A percentile compares a stretch with the other conserved stretches of the same genome.
Conservation (phyloP, 2,329 filamentous ascomycete genomes). For the Fusarium phyllophilum region DNA sequence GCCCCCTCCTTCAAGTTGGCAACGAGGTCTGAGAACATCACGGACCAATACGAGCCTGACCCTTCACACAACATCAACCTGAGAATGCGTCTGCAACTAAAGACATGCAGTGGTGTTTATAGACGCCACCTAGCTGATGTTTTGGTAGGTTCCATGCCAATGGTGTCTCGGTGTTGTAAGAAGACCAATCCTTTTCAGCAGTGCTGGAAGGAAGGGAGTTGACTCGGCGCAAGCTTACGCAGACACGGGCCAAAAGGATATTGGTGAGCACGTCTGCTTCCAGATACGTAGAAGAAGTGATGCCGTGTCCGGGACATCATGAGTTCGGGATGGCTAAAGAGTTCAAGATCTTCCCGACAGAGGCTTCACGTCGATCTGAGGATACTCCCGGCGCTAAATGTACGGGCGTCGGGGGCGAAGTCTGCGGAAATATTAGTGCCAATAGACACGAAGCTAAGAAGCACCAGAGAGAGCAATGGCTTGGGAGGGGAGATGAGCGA, state of each 20-base stretch:
- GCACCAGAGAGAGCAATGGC: background rate
- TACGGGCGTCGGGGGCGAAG: conserved; percentile 10
- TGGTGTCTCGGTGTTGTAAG: conserved; percentile 9
- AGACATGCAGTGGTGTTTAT: conserved; percentile 19
- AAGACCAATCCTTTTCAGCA: background rate
- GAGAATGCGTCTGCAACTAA: conserved; percentile 8
- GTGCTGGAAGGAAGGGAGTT: background rate
- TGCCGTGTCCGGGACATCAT: conserved; percentile 1
- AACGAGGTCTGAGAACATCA: conserved; percentile 8
- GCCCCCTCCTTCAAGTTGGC: conserved; percentile 1
- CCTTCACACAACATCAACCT: background rate
- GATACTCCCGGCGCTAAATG: conserved; percentile 40
- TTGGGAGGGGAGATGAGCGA: background rate
- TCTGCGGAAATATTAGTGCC: conserved; percentile 15
- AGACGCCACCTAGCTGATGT: conserved; percentile 4
- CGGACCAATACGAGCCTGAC: background rate
- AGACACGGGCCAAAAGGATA: background rate
- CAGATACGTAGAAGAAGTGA: background rate
- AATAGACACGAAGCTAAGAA: conserved; percentile 1
- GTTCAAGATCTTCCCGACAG: conserved; percentile 31
- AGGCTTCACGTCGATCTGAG: conserved; percentile 29
- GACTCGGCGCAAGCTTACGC: background rate
- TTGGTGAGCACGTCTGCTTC: background rate
- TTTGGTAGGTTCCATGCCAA: conserved; percentile 19
- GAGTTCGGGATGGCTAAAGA: conserved; percentile 24